phyloP scores from a whole-genome alignment of 2,329 filamentous ascomycete species.

The Aureobasidium namibiae region DNA sequence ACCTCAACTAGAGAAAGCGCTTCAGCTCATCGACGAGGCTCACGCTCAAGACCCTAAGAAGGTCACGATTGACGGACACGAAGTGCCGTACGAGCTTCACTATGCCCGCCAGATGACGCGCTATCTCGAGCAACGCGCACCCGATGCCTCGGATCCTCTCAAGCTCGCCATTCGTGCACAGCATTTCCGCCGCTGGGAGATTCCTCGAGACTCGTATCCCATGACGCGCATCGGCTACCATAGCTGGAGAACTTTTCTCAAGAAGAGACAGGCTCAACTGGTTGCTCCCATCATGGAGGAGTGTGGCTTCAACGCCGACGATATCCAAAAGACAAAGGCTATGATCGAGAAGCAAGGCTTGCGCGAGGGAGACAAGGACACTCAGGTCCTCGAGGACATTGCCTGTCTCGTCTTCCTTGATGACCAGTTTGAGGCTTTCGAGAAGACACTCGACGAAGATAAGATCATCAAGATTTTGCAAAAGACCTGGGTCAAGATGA shows the following conservation, averaged over 20 bases:
- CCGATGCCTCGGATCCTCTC: conserved; percentile 57
- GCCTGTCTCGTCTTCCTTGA: conserved; percentile 83
- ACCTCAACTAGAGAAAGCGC: conserved; percentile 36
- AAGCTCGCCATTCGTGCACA: conserved; percentile 74
- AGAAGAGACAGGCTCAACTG: conserved; percentile 62
- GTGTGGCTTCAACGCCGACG: conserved; percentile 42
- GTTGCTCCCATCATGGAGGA: conserved; percentile 46
- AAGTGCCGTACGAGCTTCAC: conserved; percentile 68
- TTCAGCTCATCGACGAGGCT: conserved; percentile 64
- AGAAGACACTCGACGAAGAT: conserved; percentile 63
- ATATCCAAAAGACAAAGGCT: conserved; percentile 55
- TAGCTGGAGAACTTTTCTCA: conserved; percentile 66
- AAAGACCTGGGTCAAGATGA: conserved; percentile 75
- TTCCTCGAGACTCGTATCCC: conserved; percentile 65
- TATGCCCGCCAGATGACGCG: conserved; percentile 73
- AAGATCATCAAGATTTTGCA: conserved; percentile 64
- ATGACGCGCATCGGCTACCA: conserved; percentile 70
- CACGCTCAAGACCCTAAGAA: conserved; percentile 60
- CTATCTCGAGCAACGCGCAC: conserved; percentile 56
- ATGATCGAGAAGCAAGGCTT: conserved; percentile 74
- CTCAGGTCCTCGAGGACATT: conserved; percentile 73
- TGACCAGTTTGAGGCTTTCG: conserved; percentile 77
- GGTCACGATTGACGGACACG: conserved; percentile 34
- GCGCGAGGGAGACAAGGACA: conserved; percentile 52
- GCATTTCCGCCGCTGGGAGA: conserved; percentile 79